Conservation (phyloP, 306 rosid genomes). For the Herpetospermum pedunculosum region DNA sequence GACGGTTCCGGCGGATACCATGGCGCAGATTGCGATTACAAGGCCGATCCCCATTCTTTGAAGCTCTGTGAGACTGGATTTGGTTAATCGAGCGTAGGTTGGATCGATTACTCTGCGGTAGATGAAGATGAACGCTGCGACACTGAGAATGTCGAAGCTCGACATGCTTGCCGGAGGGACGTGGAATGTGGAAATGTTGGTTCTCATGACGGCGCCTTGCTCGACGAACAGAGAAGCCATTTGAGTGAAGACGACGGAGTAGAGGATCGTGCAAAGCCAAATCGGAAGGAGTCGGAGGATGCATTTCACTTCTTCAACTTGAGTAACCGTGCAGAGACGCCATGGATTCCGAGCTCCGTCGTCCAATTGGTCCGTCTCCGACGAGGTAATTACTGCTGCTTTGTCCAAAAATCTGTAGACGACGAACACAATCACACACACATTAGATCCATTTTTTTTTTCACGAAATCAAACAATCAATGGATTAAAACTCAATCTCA, state of each 20-base stretch:
- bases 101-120: slow-evolving; percentile 49
- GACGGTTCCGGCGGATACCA: slow-evolving; percentile 57
- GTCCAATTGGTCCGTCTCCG: slow-evolving; percentile 18
- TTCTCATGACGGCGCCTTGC: slow-evolving; percentile 73
- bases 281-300: slow-evolving; percentile 63
- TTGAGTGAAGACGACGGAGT: slow-evolving; percentile 77
- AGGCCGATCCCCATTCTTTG: slow-evolving; percentile 85
- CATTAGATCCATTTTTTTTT: background rate
- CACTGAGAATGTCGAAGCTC: slow-evolving; percentile 66
- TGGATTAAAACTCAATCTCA: background rate
- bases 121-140: slow-evolving; percentile 50
- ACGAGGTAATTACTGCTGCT: slow-evolving; percentile 46
- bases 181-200: slow-evolving; percentile 38
- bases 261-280: slow-evolving; percentile 70
- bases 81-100: slow-evolving; percentile 13
- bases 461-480: background rate
- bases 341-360: slow-evolving; percentile 36
- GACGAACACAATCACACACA: background rate
- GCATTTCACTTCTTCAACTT: slow-evolving; percentile 78
- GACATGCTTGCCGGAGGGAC: slow-evolving; percentile 90
- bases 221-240: slow-evolving; percentile 82
- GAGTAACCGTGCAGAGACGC: slow-evolving; percentile 51
- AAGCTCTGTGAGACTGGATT: slow-evolving; percentile 42
- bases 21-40: slow-evolving; percentile 47
- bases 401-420: slow-evolving; percentile 54